These are phyloP conservation scores for Backusella luteola DNA, from an alignment of 192 early-diverging fungal genomes.

Conservation along the genomic window DNA sequence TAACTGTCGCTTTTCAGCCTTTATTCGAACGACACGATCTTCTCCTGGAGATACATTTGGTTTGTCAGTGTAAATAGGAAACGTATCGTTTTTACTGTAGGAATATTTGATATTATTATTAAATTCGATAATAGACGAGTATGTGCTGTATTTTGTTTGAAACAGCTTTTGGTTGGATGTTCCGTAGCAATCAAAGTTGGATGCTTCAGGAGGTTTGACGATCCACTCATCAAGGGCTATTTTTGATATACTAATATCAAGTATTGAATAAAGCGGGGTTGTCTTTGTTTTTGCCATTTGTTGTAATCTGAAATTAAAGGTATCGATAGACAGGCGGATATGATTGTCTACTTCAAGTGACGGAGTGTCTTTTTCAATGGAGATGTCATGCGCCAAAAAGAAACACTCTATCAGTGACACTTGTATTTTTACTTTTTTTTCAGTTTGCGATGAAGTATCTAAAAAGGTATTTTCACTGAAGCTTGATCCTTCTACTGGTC, in stretches of 20 bases:
- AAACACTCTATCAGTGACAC: constrained; percentile 36
- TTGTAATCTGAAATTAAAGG: constrained; percentile 25
- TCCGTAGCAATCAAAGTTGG: background rate
- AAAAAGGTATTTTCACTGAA: background rate
- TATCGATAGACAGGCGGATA: constrained; percentile 38
- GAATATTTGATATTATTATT: background rate
- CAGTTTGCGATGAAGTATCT: background rate
- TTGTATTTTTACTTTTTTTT: constrained; percentile 37
- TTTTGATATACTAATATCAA: background rate
- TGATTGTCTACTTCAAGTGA: constrained; percentile 24
- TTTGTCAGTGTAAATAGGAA: background rate
- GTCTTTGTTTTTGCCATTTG: background rate
- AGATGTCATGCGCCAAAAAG: constrained; percentile 20
- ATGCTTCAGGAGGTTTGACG: background rate
- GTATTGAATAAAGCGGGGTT: background rate
- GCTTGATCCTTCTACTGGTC: background rate
- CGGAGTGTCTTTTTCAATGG: background rate
- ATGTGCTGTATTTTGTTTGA: background rate
- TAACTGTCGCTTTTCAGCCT: constrained; percentile 20
- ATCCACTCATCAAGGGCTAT: constrained; percentile 11
- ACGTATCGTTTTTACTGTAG: background rate
- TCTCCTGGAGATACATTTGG: background rate
- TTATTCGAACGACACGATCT: constrained; percentile 11
- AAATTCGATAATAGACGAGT: constrained; percentile 1
- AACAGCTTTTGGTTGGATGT: background rate